phyloP scores from a whole-genome alignment of 2,329 filamentous ascomycete genomes.

The Fonsecaea pedrosoi region DNA sequence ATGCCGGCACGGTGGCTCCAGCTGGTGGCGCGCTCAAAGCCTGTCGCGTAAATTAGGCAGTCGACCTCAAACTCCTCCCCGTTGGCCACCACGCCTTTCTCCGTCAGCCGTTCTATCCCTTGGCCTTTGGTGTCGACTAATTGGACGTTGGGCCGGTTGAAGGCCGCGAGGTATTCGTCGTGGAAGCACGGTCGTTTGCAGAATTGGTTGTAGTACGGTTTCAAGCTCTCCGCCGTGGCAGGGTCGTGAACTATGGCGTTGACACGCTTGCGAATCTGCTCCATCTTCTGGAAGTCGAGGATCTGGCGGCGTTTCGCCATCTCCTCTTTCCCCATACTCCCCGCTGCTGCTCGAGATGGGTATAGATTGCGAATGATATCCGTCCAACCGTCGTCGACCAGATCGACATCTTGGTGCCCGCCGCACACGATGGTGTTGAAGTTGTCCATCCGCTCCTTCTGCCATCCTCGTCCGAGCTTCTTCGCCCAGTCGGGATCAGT shows the following conservation, averaged over 20 bases:
- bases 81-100: constrained; percentile 55
- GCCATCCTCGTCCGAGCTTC: constrained; percentile 39
- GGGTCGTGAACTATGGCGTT: constrained; percentile 60
- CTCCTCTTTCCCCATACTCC: constrained; percentile 7
- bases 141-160: constrained; percentile 65
- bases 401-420: constrained; percentile 33
- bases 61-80: constrained; percentile 58
- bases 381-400: constrained; percentile 44
- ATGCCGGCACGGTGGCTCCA: constrained; percentile 36
- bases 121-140: constrained; percentile 66
- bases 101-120: constrained; percentile 57
- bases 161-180: constrained; percentile 64
- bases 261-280: constrained; percentile 50
- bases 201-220: constrained; percentile 66
- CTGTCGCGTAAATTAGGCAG: constrained; percentile 56
- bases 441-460: constrained; percentile 42
- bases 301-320: constrained; percentile 28
- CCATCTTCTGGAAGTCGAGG: constrained; percentile 36
- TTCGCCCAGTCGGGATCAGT: constrained; percentile 28
- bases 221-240: constrained; percentile 59
- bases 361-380: constrained; percentile 32
- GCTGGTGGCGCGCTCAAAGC: constrained; percentile 45
- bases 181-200: constrained; percentile 71
- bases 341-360: background rate
- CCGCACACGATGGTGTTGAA: constrained; percentile 41